phyloP scores from a whole-genome alignment of 768 basidiomycete species.

The Russula ochroleuca region DNA sequence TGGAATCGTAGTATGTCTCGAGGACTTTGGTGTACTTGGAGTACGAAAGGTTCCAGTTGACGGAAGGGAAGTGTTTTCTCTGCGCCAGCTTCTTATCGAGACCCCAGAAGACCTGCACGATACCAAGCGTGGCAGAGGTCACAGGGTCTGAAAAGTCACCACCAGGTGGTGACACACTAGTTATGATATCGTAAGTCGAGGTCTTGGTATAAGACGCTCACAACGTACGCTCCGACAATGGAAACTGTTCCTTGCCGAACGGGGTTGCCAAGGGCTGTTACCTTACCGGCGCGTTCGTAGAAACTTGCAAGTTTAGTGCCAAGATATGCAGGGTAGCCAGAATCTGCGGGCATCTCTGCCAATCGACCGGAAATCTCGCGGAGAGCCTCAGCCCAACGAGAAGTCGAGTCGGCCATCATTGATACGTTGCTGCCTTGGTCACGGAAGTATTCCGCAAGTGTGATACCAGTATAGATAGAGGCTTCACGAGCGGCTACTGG shows the following conservation, averaged over 20 bases:
- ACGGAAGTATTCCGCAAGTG: conserved; percentile 98
- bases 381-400: conserved; percentile 98
- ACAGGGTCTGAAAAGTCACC: conserved; percentile 99
- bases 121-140: conserved; percentile 93
- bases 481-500: conserved; percentile 99
- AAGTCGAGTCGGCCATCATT: conserved; percentile 99
- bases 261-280: conserved; percentile 87
- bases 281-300: conserved; percentile 98
- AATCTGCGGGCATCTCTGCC: conserved; percentile 99
- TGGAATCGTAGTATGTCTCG: conserved; percentile 86
- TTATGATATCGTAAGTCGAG: conserved; percentile 8
- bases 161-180: conserved; percentile 94
- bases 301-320: conserved; percentile 94
- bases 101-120: conserved; percentile 99
- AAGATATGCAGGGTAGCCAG: conserved; percentile 97
- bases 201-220: background rate
- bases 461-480: conserved; percentile 99
- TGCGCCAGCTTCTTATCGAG: conserved; percentile 99
- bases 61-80: conserved; percentile 99
- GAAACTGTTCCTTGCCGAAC: conserved; percentile 88
- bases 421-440: conserved; percentile 97
- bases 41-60: conserved; percentile 99
- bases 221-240: conserved; percentile 94
- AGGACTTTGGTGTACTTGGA: conserved; percentile 97
- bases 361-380: conserved; percentile 99